Conservation (phyloP, 148 eudicot genomes). For the Hydrangea macrophylla region DNA sequence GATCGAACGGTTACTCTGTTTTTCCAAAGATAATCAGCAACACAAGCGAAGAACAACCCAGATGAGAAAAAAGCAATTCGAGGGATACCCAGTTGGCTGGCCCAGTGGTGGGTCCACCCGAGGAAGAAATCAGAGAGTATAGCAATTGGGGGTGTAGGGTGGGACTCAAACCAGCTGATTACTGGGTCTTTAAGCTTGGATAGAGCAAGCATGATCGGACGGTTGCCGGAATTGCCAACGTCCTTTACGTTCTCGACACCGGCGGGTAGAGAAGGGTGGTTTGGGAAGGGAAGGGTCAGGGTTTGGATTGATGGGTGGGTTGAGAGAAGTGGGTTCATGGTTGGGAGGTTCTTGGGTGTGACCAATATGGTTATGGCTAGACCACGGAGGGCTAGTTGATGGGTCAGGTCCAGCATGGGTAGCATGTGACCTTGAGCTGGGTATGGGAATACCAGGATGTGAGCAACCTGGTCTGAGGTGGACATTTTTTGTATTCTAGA, state of each 20-base stretch:
- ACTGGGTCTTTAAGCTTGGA: slow-evolving; percentile 36
- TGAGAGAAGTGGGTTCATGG: slow-evolving; percentile 44
- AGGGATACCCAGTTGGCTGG: slow-evolving; percentile 37
- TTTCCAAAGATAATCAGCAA: slow-evolving; percentile 10
- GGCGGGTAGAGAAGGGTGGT: slow-evolving; percentile 48
- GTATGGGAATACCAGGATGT: slow-evolving; percentile 56
- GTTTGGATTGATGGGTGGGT: slow-evolving; percentile 43
- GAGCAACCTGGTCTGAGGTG: slow-evolving; percentile 1
- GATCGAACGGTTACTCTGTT: slow-evolving; percentile 10
- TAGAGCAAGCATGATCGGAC: slow-evolving; percentile 38
- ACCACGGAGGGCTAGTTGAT: slow-evolving; percentile 43
- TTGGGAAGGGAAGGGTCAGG: slow-evolving; percentile 53
- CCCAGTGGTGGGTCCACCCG: slow-evolving; percentile 48
- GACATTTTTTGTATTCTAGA: background rate
- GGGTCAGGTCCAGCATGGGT: slow-evolving; percentile 50
- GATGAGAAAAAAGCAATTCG: slow-evolving; percentile 40
- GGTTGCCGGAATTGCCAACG: slow-evolving; percentile 42
- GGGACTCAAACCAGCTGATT: slow-evolving; percentile 45
- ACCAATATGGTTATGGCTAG: slow-evolving; percentile 47
- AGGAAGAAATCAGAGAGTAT: slow-evolving; percentile 66
- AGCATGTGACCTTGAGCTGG: slow-evolving; percentile 86
- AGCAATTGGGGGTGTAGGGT: slow-evolving; percentile 45
- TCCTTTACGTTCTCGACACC: slow-evolving; percentile 54
- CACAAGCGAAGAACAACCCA: slow-evolving; percentile 18
- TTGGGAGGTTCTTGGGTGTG: slow-evolving; percentile 63